Percentiles rank a stretch among this genome's conserved stretches.
Conservation (phyloP, 805 yeast species). For the Priceomyces fermenticarens region DNA sequence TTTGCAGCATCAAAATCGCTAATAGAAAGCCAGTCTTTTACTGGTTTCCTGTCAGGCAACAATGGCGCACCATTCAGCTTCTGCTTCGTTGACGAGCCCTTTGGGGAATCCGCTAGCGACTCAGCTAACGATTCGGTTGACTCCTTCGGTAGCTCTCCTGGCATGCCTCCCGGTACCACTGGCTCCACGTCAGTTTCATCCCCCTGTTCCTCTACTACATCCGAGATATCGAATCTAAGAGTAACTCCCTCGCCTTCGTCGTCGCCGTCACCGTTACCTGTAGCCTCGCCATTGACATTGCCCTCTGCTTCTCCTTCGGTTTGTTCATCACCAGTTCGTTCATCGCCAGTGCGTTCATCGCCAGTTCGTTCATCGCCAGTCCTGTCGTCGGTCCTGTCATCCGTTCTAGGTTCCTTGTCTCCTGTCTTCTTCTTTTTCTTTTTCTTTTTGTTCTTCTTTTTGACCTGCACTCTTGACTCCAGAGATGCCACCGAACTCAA, state of each 20-base stretch:
- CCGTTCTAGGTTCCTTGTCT: not conserved
- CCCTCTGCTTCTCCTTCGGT: not conserved
- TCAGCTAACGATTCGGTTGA: no score
- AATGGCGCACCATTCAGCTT: not conserved
- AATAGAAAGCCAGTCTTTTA: constrained; percentile 19
- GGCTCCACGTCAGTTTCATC: not conserved
- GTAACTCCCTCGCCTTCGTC: not conserved
- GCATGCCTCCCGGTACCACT: not conserved
- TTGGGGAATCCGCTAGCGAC: not conserved
- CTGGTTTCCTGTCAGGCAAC: constrained; percentile 32
- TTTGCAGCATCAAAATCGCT: constrained; percentile 18
- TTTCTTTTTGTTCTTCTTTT: constrained; percentile 11
- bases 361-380: not conserved
- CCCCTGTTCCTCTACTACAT: not conserved
- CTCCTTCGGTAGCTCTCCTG: not conserved
- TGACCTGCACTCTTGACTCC: constrained; percentile 1
- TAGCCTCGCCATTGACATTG: not conserved
- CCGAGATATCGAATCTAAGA: not conserved
- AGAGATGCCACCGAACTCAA: constrained; percentile 1
- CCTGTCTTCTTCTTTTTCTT: constrained; percentile 6
- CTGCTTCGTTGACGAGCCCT: not conserved
- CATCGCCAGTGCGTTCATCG: not conserved
- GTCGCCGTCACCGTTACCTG: not conserved
- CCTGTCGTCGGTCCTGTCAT: constrained; percentile 1
- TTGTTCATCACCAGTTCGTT: not conserved